phyloP scores from a whole-genome alignment of 306 rosid genomes.

The Arachis hypogaea region DNA sequence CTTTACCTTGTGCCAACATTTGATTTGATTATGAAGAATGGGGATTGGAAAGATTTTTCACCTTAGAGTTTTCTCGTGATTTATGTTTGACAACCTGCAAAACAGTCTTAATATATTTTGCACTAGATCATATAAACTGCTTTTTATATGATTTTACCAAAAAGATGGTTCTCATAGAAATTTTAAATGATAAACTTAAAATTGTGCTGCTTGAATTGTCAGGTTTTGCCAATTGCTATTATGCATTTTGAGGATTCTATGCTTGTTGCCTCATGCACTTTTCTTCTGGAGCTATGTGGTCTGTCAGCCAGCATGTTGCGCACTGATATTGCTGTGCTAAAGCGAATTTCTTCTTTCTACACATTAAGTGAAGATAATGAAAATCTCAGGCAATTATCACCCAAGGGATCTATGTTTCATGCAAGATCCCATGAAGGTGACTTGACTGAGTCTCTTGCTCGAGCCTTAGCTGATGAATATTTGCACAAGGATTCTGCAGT shows the following conservation, averaged over 20 bases:
- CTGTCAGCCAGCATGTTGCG: conserved; percentile 83
- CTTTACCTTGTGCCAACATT: conserved; percentile 10
- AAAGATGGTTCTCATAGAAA: neutral
- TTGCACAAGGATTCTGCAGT: conserved; percentile 61
- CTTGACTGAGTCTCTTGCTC: conserved; percentile 75
- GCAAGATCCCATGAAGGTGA: conserved; percentile 71
- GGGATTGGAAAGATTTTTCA: conserved; percentile 17
- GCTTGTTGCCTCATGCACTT: conserved; percentile 88
- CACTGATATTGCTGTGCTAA: conserved; percentile 76
- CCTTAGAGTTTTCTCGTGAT: conserved; percentile 15
- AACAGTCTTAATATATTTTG: conserved; percentile 14
- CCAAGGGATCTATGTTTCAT: conserved; percentile 73
- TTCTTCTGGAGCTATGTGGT: conserved; percentile 90
- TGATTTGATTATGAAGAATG: conserved; percentile 2
- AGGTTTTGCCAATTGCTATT: conserved; percentile 86
- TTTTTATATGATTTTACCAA: conserved; percentile 19
- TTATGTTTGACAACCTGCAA: conserved; percentile 25
- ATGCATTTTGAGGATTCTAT: conserved; percentile 84
- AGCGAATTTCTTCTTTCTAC: conserved; percentile 77
- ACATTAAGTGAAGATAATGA: conserved; percentile 62
- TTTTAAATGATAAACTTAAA: conserved; percentile 36
- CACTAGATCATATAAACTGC: conserved; percentile 10
- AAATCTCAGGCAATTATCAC: conserved; percentile 63
- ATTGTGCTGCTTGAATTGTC: conserved; percentile 42
- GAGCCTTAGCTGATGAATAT: conserved; percentile 86